Evolutionary conservation across 169 alveolate species (phyloP), one percentile per base, ranked within the genome.

Genomic region (Sarcocystis neurona): DNA sequence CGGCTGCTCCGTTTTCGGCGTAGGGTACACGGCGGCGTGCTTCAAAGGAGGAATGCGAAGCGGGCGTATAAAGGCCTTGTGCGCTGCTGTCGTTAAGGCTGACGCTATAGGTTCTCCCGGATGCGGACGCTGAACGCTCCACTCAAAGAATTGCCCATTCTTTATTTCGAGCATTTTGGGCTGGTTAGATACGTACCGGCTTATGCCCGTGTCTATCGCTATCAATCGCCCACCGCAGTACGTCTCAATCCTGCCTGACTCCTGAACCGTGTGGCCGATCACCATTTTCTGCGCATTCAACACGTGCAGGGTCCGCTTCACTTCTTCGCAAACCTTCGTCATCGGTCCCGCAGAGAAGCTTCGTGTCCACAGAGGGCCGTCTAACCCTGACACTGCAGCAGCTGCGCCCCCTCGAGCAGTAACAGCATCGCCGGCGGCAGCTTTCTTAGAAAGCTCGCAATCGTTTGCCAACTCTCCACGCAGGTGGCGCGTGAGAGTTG

Each of bases 291-390:
- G 66, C 74, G 79, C 77, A 10, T 84, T 89, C 66, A 91, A 78
- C 27, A 30, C 41, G 56, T 37, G 37, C 4, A 91, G 77, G 12
- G 91, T 84, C 72, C 70, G 72, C n/a, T 85, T 74, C 32, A 91
- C 82, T 43, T 84, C 84, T 12, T 44, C 77, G 63, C 94, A 91
- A 30, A 91, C 80, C 47, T 5, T 32, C 34, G 70, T 5, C 70
- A 53, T 86, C 20, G 53, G 75, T 48, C 89, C 88, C 75, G 82
- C 44, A 58, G 94, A 47, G 41, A 72, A 84, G 18, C 74, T 86
- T 23, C 94, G 87, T 32, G 92, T 88, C 94, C 94, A 91, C 53
- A 91, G 92, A 27, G 94, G 94, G 23, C 94, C 94, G 37, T 88
- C 88, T 23, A 74, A 88, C 15, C 77, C 86, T 18, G 85, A 78